Base-by-base conservation (phyloP, 2,329 filamentous ascomycete species). In the Teratosphaeria gauchensis region DNA sequence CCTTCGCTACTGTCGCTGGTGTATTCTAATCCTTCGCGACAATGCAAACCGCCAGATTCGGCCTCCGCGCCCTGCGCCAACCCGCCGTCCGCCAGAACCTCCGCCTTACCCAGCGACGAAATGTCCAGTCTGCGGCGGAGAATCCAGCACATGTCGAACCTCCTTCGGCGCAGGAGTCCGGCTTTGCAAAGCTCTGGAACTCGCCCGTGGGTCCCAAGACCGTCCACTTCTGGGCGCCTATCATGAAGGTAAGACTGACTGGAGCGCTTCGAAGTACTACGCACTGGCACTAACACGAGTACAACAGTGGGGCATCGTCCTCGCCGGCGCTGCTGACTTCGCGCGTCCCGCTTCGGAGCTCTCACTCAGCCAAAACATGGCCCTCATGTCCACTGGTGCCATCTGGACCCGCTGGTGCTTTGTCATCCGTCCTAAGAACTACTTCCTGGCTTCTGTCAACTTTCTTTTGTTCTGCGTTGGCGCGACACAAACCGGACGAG, bases 331-430 rank as follows among this genome's bases (percentile, higher is more conserved):
- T 72, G 87, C 90, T 68, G 94, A 99, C 79, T 89, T 99, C 74
- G 82, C 86, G 63, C 91, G 94, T 67, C 94, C 94, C 33, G 90
- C 89, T 63, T 89, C 95, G 75, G 90, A 91, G 75, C 89, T 99
- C 66, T 96, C 92, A 48, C 80, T 96, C 63, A 94, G 89, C 32
- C 92, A 96, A 78, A 99, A 97, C 79, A 80, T 81, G 55, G 92
- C 94, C 60, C 83, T 99, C 67, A 94, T 90, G 72, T 86, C 86
- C 68, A 99, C 94, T 9, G 94, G 94, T 66, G 77, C 88, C 65
- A 99, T 99, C 82, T 99, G 94, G 94, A 99, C 94, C 53, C 85
- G 94, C 66, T 99, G 94, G 94, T 99, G 94, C 82, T 82, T 97
- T 73, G 88, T 99, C 75, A 99, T 99, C 78, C 91, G 86, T 76